Base-by-base conservation (phyloP, 345 rosid genomes). In the Populus deltoides region DNA sequence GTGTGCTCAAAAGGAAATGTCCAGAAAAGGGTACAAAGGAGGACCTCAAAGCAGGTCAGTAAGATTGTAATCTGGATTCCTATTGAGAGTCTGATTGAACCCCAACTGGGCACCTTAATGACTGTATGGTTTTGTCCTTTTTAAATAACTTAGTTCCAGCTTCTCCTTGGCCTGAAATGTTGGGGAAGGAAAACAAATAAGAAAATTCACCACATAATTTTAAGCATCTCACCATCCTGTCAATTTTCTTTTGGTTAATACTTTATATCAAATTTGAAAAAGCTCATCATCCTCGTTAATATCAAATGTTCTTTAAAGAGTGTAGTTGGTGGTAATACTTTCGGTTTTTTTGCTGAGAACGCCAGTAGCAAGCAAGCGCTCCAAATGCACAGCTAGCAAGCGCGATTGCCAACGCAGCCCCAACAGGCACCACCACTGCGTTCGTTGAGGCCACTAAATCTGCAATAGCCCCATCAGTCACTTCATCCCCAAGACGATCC, bases 331-430 rank as follows among this genome's bases (percentile, higher is more conserved):
- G 92, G 88, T 86, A 85, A 89, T 92, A 91, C 98, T 94, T 96
- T 83, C 94, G 90, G 83, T 88, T 96, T 91, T 96, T 96, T 92
- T 93, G 98, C 80, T 83, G 97, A 8, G 92, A 88, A 31, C 98
- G 92, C 98, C 99, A 96, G 91, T 91, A 96, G 85, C 97, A 96
- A 5, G 99, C 94, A 1, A 96, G 95, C 1, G 94, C 99, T 76
- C 99, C 98, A 43, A 96, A 93, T 41, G 94, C 98, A 81, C 98
- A 92, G 90, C 99, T 96, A 59, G 97, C 97, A 47, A 96, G 84
- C 39, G 98, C 98, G 74, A 96, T 91, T 11, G 99, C 99, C 86
- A 96, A 85, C 27, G 99, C 99, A 73, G 99, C 97, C 70, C 98
- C 99, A 20, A 93, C 84, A 6, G 97, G 99, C 79, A 93, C 98